Percentiles rank a stretch among this genome's conserved stretches.
These are phyloP conservation scores for Clonostachys chloroleuca DNA, from an alignment of 2,329 filamentous ascomycete species.

Conservation along the genomic window DNA sequence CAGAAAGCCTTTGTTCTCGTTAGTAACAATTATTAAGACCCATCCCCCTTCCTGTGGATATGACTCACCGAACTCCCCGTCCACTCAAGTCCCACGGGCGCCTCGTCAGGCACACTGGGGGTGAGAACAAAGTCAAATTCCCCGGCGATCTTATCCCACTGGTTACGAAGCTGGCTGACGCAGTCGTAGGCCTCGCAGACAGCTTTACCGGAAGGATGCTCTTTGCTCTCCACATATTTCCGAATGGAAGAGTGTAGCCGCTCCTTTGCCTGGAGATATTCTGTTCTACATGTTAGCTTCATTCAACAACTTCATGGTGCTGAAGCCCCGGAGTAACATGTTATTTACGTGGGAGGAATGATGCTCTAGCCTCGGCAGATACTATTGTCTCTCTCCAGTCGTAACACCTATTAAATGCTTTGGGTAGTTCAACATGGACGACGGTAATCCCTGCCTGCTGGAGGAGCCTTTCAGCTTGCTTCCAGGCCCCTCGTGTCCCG, in stretches of 20 bases:
- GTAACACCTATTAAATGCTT: slow-evolving; percentile 39
- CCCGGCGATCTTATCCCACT: slow-evolving; percentile 40
- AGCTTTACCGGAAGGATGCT: slow-evolving; percentile 34
- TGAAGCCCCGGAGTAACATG: too few relatives aligned
- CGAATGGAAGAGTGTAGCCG: slow-evolving; percentile 38
- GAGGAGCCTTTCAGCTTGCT: slow-evolving; percentile 31
- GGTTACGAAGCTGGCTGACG: slow-evolving; percentile 41
- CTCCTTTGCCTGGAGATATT: slow-evolving; percentile 42
- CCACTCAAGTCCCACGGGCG: slow-evolving; percentile 40
- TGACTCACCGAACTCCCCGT: slow-evolving; percentile 45
- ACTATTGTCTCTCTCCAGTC: slow-evolving; percentile 48
- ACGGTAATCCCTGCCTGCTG: slow-evolving; percentile 44
- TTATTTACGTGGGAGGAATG: slow-evolving; percentile 35
- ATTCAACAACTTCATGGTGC: too few relatives aligned
- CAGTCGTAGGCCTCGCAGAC: slow-evolving; percentile 33
- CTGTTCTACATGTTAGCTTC: slow-evolving; percentile 9
- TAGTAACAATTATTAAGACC: not conserved
- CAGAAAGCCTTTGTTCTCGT: slow-evolving; percentile 15
- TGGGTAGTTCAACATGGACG: slow-evolving; percentile 48
- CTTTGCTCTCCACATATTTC: slow-evolving; percentile 38
- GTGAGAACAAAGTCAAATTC: slow-evolving; percentile 49
- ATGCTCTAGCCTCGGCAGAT: slow-evolving; percentile 42
- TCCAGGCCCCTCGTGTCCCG: slow-evolving; percentile 36
- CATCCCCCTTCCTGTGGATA: slow-evolving; percentile 37
- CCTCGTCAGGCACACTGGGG: slow-evolving; percentile 52